Evolutionary conservation across 306 rosid genomes (phyloP), one percentile per base, ranked within the genome.

Genomic region (Prinsepia uniflora): DNA sequence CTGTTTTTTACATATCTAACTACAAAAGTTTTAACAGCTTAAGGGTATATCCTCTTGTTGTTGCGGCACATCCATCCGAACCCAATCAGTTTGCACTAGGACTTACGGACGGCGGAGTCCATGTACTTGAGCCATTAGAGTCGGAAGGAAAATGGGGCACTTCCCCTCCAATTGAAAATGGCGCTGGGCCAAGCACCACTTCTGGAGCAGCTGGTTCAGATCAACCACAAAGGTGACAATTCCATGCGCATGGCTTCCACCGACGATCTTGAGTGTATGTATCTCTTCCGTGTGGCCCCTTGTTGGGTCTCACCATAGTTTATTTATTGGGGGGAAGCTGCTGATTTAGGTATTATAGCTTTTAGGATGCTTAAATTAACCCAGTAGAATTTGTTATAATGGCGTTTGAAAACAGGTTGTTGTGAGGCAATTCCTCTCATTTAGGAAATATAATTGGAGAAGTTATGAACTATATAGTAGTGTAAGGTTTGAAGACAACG

Each of bases 111-210:
- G 99, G 99, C 24, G 91, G 96, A 46, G 99, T 95, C 14, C 87
- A 86, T 68, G 87, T 95, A 52, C 91, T 95, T 30, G 99, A 95
- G 85, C 97, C 99, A 3, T 83, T 87, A 60, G 97, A 95, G 70
- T 78, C 91, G 0, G 97, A 91, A 82, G 99, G 97, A 73, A 95
- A 87, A 74, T 95, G 99, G 99, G 99, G 99, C 52, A 86, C 87
- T 67, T 72, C 89, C 24, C 97, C 96, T 53, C 99, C 99, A 17
- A 82, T 71, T 5, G 97, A 95, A 76, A 95, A 95, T 40, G 97
- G 99, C 22, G 96, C 96, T 5, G 97, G 97, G 49, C 97, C 96
- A 8, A 91, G 97, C 81, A 62, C 86, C 40, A 34, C 88, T 45
- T 60, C 93, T 18, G 96, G 86, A 22, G 89, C 86, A 15, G 70